Evolutionary conservation across 164 flowering plant species (phyloP), one percentile per base, ranked within the genome.

Genomic region (Macadamia integrifolia): DNA sequence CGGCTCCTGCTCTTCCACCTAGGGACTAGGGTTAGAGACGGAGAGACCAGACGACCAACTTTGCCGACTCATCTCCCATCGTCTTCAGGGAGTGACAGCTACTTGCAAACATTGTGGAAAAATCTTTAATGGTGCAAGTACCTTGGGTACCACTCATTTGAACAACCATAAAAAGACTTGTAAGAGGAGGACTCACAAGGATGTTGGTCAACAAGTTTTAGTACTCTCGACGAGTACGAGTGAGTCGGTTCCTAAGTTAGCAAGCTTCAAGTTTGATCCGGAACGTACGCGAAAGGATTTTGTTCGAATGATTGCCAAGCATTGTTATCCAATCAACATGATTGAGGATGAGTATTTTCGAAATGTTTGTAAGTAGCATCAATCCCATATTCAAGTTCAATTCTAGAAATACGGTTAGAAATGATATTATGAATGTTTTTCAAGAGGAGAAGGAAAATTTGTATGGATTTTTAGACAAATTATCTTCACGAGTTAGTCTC

Each of bases 121-220:
- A 15, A 0, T 2, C 8, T 42, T 44, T 15, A 1, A 15, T 18
- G 65, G 65, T 2, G 28, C 30, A 6, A 62, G 65, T 43, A n/a
- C 29, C 14, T 17, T 6, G 2, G 65, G 65, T 9, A 62, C 50
- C 31, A 17, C 7, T 17, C 65, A 62, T 17, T 61, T 61, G 17
- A 61, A 40, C 7, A 61, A 61, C 6, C 64, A 61, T 61, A 35
- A 35, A 18, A 2, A 6, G 4, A 62, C 15, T 6, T 62, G 65
- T 44, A 14, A 9, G 6, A 42, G 30, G 28, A 62, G 12, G 28
- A 62, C 10, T 2, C 10, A 18, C 14, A 43, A 31, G 18, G 52
- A 62, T n/a, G 28, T 17, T 6, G 65, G 50, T 62, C 65, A 62
- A 17, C 65, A 62, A 43, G 5, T 62, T 5, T 62, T 62, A n/a